Evolutionary conservation across 768 basidiomycete species (phyloP), one percentile per base, ranked within the genome.

Genomic region (Suillus fuscotomentosus): DNA sequence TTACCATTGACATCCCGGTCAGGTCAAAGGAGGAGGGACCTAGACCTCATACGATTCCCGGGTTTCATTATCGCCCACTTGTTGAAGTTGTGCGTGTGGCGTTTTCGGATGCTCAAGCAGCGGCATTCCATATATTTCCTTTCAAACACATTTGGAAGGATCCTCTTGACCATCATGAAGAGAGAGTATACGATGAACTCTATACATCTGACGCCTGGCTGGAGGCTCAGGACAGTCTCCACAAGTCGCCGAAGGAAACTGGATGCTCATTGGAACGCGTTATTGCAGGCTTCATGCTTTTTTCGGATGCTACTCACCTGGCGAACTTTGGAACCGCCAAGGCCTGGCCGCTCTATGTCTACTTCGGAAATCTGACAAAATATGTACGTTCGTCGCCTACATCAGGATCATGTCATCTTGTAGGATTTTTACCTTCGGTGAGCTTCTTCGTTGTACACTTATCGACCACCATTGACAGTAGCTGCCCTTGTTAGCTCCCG

Each of bases 291-390:
- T n/a, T 56, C 24, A 64, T 50, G 41, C 24, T 45, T 9, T 24
- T 24, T 55, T 59, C n/a, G 14, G 53, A 63, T 65, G n/a, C 67
- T 1, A 77, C 76, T 7, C 72, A 73, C 31, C 65, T 79, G 4
- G 67, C 74, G 1, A 51, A 66, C 7, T 80, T 78, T 65, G 72
- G 78, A 1, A 60, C 67, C 1, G 69, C 70, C 39, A 65, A 64
- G 38, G 45, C 72, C 1, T 74, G 73, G 73, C 72, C 70, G 8
- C 31, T 70, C 3, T 73, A 74, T 56, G 5, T 69, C 14, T 65
- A 42, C 24, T 67, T 70, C 61, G 71, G 71, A 6, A 71, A 72
- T 54, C 36, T 69, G 17, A 70, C 67, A 1, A 75, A 75, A 47
- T 72, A 74, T 61, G 51, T 15, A 14, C 63, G 69, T 1, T 11